phyloP scores from a whole-genome alignment of 1,284 basidiomycete species.

The Schizopora paradoxa region DNA sequence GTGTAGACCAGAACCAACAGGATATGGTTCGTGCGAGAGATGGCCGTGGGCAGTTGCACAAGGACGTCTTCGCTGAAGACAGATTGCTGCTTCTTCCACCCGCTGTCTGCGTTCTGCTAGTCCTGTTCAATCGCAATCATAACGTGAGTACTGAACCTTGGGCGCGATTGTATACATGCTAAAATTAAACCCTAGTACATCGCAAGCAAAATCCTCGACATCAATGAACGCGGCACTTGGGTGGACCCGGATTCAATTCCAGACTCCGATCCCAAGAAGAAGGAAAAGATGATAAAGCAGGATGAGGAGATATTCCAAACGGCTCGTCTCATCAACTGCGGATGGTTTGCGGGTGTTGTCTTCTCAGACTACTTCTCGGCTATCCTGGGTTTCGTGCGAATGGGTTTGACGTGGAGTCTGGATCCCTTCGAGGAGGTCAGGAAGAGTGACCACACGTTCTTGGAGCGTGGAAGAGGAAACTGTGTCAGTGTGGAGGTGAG shows the following conservation, averaged over 20 bases:
- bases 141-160: slow-evolving; percentile 32
- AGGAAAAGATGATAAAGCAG: slow-evolving; percentile 22
- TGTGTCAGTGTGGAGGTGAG: slow-evolving; percentile 23
- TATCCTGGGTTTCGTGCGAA: slow-evolving; percentile 25
- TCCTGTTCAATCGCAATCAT: slow-evolving; percentile 47
- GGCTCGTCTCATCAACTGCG: slow-evolving; percentile 33
- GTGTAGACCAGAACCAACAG: slow-evolving; percentile 32
- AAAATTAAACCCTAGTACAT: slow-evolving; percentile 35
- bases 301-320: slow-evolving; percentile 35
- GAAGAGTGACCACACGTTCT: slow-evolving; percentile 21
- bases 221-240: slow-evolving; percentile 44
- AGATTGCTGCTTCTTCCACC: slow-evolving; percentile 61
- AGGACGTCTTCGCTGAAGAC: slow-evolving; percentile 74
- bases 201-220: slow-evolving; percentile 44
- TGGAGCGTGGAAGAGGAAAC: slow-evolving; percentile 27
- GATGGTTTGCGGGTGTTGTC: slow-evolving; percentile 27
- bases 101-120: slow-evolving; percentile 41
- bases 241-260: slow-evolving; percentile 23
- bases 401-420: slow-evolving; percentile 20
- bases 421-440: slow-evolving; percentile 23
- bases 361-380: slow-evolving; percentile 25
- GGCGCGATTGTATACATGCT: not conserved
- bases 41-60: slow-evolving; percentile 60
- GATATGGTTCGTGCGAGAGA: slow-evolving; percentile 38
- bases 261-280: slow-evolving; percentile 17